These are phyloP conservation scores for Triticum dicoccoides DNA, from an alignment of 176 grass and related monocot genomes.

Conservation along the genomic window DNA sequence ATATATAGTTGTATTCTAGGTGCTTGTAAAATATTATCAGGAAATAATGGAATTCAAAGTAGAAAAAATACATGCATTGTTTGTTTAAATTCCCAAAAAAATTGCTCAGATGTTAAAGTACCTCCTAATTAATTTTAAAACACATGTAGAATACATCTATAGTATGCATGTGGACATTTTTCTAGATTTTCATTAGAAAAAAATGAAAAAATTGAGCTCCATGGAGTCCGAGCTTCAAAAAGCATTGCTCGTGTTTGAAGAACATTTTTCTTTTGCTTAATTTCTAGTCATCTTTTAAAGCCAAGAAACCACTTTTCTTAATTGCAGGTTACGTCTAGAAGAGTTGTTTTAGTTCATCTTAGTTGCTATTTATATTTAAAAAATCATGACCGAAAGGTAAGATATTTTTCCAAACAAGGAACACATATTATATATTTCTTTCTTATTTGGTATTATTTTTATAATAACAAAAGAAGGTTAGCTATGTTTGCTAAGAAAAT, in stretches of 20 bases:
- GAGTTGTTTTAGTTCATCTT: neutral
- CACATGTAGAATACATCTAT: neutral
- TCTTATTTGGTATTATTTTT: neutral
- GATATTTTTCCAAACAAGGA: neutral
- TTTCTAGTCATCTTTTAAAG: neutral
- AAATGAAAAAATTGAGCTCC: neutral
- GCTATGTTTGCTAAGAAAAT: neutral
- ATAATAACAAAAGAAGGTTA: neutral
- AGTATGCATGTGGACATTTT: neutral
- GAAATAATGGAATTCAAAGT: neutral
- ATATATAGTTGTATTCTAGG: neutral
- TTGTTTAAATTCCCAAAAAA: neutral
- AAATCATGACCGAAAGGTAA: too few relatives aligned
- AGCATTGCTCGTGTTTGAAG: neutral
- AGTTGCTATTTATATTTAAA: neutral
- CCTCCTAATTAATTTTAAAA: neutral
- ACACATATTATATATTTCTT: neutral
- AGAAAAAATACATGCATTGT: neutral
- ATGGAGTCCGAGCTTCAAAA: neutral
- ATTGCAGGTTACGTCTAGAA: neutral
- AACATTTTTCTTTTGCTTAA: neutral
- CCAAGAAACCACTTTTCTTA: too few relatives aligned
- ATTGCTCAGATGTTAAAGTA: neutral
- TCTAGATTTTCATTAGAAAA: neutral
- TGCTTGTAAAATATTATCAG: neutral